These are phyloP conservation scores for Pneumocystis canis DNA, from an alignment of 1,139 yeast genomes.

Conservation along the genomic window DNA sequence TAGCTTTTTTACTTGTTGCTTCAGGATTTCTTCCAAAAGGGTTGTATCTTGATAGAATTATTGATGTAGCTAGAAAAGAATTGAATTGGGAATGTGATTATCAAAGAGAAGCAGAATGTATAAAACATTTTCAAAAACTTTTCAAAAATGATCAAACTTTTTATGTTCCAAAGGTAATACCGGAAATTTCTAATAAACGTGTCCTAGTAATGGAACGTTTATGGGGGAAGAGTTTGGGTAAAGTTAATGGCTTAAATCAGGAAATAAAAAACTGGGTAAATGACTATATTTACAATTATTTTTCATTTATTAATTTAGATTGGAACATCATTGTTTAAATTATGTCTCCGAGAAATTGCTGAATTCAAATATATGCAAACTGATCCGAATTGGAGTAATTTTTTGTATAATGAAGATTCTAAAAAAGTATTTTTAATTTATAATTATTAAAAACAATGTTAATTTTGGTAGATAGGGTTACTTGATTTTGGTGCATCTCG, in stretches of 20 bases:
- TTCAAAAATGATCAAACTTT: constrained; percentile 54
- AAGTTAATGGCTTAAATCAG: constrained; percentile 52
- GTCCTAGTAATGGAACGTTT: constrained; percentile 82
- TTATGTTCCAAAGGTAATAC: constrained; percentile 67
- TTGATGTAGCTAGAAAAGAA: constrained; percentile 85
- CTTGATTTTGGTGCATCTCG: constrained; percentile 94
- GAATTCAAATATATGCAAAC: constrained; percentile 89
- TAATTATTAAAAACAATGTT: constrained; percentile 4
- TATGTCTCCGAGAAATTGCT: constrained; percentile 74
- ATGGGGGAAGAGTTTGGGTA: constrained; percentile 70
- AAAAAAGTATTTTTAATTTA: neutral
- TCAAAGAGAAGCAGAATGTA: constrained; percentile 69
- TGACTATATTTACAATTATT: neutral
- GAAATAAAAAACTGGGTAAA: constrained; percentile 51
- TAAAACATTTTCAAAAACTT: constrained; percentile 52
- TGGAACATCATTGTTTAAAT: constrained; percentile 72
- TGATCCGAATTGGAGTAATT: constrained; percentile 98
- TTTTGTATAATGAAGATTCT: constrained; percentile 56
- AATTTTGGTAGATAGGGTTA: constrained; percentile 48
- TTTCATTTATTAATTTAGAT: constrained; percentile 21
- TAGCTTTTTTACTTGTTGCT: constrained; percentile 69
- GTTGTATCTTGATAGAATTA: constrained; percentile 74
- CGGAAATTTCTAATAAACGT: constrained; percentile 62
- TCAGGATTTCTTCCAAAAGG: constrained; percentile 83
- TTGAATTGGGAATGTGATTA: constrained; percentile 97